phyloP scores from a whole-genome alignment of 2,329 filamentous ascomycete species.

The Sporothrix humicola region DNA sequence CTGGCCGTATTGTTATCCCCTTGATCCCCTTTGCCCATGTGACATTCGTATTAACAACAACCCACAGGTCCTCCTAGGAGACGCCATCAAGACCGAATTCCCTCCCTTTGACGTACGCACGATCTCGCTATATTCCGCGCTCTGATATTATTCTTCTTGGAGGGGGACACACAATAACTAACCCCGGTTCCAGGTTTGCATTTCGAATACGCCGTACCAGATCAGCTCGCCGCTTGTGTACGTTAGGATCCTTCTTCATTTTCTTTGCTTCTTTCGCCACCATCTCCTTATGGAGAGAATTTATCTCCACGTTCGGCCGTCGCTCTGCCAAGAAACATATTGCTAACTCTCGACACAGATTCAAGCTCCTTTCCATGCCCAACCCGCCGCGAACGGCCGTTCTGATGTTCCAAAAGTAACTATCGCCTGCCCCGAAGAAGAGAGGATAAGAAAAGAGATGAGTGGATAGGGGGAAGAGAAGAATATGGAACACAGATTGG shows the following conservation, averaged over 20 bases:
- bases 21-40: background rate
- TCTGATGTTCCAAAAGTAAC: conserved; percentile 72
- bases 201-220: conserved; percentile 76
- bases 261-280: background rate
- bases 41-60: background rate
- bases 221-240: conserved; percentile 85
- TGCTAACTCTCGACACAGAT: conserved; percentile 47
- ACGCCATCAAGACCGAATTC: conserved; percentile 87
- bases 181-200: conserved; percentile 74
- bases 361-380: conserved; percentile 78
- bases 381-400: conserved; percentile 78
- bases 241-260: background rate
- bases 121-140: background rate
- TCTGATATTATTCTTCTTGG: conserved; percentile 40
- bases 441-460: background rate
- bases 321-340: background rate
- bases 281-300: background rate
- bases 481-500: no score
- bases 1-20: background rate
- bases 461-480: background rate
- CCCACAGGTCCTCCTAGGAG: conserved; percentile 67
- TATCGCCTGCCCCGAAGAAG: background rate
- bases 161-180: background rate
- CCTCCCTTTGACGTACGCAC: conserved; percentile 56
- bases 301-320: background rate